Evolutionary conservation across 352 stramenopile species (phyloP).

Genomic region (Phytophthora sojae): DNA sequence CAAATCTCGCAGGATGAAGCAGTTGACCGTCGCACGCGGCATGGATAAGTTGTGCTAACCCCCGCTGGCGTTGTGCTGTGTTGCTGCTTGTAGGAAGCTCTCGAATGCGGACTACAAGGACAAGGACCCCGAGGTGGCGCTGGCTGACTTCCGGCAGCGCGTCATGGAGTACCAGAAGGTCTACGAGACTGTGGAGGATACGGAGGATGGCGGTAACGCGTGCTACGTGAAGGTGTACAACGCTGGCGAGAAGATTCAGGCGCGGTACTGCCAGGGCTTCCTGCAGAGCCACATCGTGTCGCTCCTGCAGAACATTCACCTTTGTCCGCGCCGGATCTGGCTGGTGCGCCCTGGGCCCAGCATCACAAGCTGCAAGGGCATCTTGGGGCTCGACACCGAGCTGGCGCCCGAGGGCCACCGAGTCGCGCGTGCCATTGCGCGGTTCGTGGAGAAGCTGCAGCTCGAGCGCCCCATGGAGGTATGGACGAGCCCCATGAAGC

Average conservation of each 20-base stretch:
- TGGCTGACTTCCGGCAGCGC: conserved; percentile 90
- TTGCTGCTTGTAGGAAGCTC: conserved; percentile 57
- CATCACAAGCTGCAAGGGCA: conserved; percentile 76
- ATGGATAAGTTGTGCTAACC: conserved; percentile 26
- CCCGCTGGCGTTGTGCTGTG: conserved; percentile 22
- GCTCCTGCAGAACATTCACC: conserved; percentile 93
- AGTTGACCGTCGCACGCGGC: conserved; percentile 9
- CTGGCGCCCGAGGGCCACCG: conserved; percentile 81
- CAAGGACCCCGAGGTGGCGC: conserved; percentile 84
- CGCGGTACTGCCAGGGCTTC: conserved; percentile 87
- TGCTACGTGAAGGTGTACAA: conserved; percentile 96
- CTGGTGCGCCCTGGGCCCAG: conserved; percentile 89
- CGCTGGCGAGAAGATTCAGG: conserved; percentile 92
- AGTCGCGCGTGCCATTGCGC: conserved; percentile 83
- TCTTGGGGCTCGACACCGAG: conserved; percentile 85
- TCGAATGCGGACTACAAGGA: conserved; percentile 92
- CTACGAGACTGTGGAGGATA: conserved; percentile 94
- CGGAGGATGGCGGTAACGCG: conserved; percentile 72
- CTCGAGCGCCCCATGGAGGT: conserved; percentile 79
- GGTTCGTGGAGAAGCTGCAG: conserved; percentile 86
- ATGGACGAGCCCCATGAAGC: conserved; percentile 88
- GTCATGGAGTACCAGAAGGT: conserved; percentile 94
- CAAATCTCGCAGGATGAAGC: conserved; percentile 22
- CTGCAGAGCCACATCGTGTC: conserved; percentile 90
- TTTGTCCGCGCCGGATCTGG: conserved; percentile 91